Evolutionary conservation across 768 basidiomycete species (phyloP).

Genomic region (Pisolithus orientalis): DNA sequence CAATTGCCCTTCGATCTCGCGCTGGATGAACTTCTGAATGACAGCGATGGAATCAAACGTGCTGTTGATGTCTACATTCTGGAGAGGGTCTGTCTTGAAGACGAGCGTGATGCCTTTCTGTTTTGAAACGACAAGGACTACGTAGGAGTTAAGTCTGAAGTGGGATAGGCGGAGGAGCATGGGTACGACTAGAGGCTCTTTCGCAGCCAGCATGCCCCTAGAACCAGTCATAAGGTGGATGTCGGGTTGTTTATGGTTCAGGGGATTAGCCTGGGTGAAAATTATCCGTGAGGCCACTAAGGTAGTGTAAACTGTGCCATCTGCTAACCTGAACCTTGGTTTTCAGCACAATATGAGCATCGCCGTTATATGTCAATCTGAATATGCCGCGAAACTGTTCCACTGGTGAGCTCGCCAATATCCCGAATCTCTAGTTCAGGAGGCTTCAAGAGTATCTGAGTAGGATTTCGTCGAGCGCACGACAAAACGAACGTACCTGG

Average conservation of each 20-base stretch:
- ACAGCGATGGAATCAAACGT: slow-evolving; percentile 98
- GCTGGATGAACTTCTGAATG: slow-evolving; percentile 95
- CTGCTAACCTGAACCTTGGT: slow-evolving; percentile 84
- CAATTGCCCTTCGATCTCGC: slow-evolving; percentile 94
- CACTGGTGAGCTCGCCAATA: slow-evolving; percentile 90
- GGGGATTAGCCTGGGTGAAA: slow-evolving; percentile 74
- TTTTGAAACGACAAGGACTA: slow-evolving; percentile 95
- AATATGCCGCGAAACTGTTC: slow-evolving; percentile 98
- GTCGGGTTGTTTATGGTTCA: slow-evolving; percentile 88
- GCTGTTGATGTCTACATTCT: slow-evolving; percentile 95
- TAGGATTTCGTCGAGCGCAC: no score
- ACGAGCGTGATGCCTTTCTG: slow-evolving; percentile 98
- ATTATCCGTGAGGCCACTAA: slow-evolving; percentile 3
- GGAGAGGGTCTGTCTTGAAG: slow-evolving; percentile 98
- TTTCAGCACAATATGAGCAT: slow-evolving; percentile 80
- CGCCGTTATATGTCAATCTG: slow-evolving; percentile 88
- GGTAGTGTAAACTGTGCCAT: not conserved
- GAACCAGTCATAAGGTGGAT: slow-evolving; percentile 82
- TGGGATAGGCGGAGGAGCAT: slow-evolving; percentile 97
- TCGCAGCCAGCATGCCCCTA: slow-evolving; percentile 87
- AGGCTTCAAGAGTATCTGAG: slow-evolving; percentile 48
- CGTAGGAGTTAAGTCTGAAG: slow-evolving; percentile 89
- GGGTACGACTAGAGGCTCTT: slow-evolving; percentile 92
- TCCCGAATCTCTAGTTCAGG: slow-evolving; percentile 96
- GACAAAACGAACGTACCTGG: slow-evolving; percentile 49